These are phyloP conservation scores for Aspergillus pseudotamarii DNA, from an alignment of 2,329 filamentous ascomycete species.

Conservation along the genomic window DNA sequence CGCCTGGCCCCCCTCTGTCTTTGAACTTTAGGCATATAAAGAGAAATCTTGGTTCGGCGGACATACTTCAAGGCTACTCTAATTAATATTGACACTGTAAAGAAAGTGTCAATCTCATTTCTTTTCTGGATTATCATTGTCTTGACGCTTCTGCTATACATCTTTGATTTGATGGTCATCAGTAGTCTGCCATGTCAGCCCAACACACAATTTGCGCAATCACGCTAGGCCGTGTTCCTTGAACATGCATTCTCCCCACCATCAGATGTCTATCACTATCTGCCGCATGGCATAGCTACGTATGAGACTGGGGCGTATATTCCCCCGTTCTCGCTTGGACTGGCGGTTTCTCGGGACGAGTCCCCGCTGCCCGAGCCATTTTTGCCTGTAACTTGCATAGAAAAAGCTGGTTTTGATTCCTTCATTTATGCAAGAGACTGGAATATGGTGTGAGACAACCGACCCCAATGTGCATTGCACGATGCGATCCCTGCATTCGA, in stretches of 20 bases:
- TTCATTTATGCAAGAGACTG: not conserved
- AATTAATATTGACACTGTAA: rapidly evolving
- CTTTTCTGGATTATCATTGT: too few relatives aligned
- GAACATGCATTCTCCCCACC: not conserved
- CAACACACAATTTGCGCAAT: not conserved
- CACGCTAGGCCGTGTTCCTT: not conserved
- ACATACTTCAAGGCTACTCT: too few relatives aligned
- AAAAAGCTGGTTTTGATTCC: not conserved
- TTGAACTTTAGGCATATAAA: too few relatives aligned
- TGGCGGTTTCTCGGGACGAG: not conserved
- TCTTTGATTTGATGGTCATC: not conserved
- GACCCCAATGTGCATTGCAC: not conserved
- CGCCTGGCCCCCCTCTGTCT: too few relatives aligned
- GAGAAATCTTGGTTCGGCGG: too few relatives aligned
- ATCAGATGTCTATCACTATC: not conserved
- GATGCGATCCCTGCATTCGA: not conserved
- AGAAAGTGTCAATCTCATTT: too few relatives aligned
- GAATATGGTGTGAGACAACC: not conserved
- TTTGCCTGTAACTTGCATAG: not conserved
- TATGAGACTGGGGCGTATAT: not conserved
- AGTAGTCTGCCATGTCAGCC: not conserved
- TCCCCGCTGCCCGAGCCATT: not conserved
- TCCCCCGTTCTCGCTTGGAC: not conserved
- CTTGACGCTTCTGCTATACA: too few relatives aligned
- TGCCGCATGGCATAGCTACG: not conserved